A percentile compares a stretch with the other conserved stretches of the same genome.
phyloP scores from a whole-genome alignment of 768 basidiomycete genomes.

The Grammothele lineata region DNA sequence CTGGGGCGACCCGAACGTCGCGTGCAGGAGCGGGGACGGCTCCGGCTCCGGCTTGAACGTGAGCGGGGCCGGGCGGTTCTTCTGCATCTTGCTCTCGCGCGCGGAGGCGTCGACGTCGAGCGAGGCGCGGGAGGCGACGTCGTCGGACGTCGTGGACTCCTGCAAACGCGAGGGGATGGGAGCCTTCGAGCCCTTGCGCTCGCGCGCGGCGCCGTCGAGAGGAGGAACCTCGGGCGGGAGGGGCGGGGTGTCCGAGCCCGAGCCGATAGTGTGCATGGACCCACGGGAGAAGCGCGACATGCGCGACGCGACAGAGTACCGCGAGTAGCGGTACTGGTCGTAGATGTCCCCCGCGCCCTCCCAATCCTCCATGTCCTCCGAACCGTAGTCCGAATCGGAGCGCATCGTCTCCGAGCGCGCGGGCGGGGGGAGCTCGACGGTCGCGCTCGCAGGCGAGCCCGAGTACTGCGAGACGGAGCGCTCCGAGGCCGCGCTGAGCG shows the following conservation, averaged over 20 bases:
- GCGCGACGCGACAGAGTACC: constrained; percentile 47
- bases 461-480: constrained; percentile 12
- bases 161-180: constrained; percentile 1
- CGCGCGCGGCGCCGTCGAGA: not conserved
- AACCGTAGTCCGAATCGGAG: constrained; percentile 18
- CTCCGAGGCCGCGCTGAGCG: constrained; percentile 1
- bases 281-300: constrained; percentile 34
- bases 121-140: not conserved
- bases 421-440: constrained; percentile 12
- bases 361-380: constrained; percentile 43
- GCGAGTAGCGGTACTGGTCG: constrained; percentile 74
- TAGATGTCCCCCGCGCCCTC: constrained; percentile 73
- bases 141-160: not conserved
- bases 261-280: constrained; percentile 26
- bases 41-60: constrained; percentile 11
- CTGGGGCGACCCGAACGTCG: constrained; percentile 38
- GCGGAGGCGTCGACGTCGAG: not conserved
- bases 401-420: constrained; percentile 1
- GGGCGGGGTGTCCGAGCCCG: constrained; percentile 23
- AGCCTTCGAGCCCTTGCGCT: constrained; percentile 6
- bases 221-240: constrained; percentile 19
- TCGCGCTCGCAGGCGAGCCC: constrained; percentile 7
- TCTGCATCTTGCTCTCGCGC: constrained; percentile 7
- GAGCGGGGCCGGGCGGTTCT: constrained; percentile 30
- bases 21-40: constrained; percentile 37